Evolutionary conservation across 441 rosid genomes (phyloP), one percentile per base, ranked within the genome.

Genomic region (Raphanus hybrid): DNA sequence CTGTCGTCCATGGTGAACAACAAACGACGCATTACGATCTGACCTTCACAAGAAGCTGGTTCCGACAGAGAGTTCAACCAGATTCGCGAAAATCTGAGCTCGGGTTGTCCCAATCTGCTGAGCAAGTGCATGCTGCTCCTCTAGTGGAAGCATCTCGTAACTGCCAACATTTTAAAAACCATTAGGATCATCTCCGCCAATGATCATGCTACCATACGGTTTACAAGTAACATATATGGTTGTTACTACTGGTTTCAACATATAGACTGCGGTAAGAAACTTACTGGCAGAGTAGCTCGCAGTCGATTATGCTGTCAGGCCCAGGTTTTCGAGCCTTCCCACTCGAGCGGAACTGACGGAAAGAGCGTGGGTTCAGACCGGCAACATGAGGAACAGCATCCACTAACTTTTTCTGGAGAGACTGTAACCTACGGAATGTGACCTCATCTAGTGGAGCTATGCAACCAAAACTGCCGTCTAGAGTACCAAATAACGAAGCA

Each of bases 401-500:
- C 65, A 90, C 91, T 29, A 96, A 97, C 86, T 93, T 93, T 77
- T 82, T 88, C 85, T 96, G 99, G 29, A 96, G 84, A 1, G 97
- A 92, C 84, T 88, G 98, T 84, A 96, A 85, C 87, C 98, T 90
- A 70, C 97, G 97, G 72, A 96, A 96, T n/a, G 93, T 91, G 75
- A 92, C 85, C 82, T 96, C 99, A 43, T 96, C 98, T 8, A 96
- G 94, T 71, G 99, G 98, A 60, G 99, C 97, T 73, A 93, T 80
- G 81, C 98, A 96, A 14, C 98, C 99, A 68, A 93, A 76, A 85
- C 99, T 90, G 27, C 98, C 99, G 76, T 96, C 99, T 78, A 96
- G 83, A 61, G 99, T 96, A 77, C 93, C 97, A 80, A 93, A 96
- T 59, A 96, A 76, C 69, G 90, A 84, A 61, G 97, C 97, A 84